Evolutionary conservation across 2,329 filamentous ascomycete genomes (phyloP), one percentile per base, ranked within the genome.

Genomic region (Fusarium heterosporum): DNA sequence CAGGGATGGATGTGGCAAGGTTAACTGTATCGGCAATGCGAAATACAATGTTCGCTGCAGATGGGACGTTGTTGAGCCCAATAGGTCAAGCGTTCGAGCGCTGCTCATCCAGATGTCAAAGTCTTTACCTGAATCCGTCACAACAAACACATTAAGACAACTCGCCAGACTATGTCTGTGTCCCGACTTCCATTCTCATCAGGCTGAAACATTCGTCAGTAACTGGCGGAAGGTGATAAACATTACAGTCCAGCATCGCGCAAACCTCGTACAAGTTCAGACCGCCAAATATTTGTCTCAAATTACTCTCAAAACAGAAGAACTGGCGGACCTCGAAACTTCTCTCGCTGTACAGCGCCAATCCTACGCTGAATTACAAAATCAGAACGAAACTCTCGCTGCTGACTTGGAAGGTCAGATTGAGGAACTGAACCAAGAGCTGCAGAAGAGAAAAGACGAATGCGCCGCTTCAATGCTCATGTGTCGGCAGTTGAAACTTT

Each of bases 121-220:
- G 25, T n/a, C 11, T 10, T 30, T 22, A 17, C 58, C 58, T 0
- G 47, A 60, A 5, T 38, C 30, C 1, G 4, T 42, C 8, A 52
- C 54, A 3, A 9, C 8, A 11, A 16, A 60, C 12, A 53, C 41
- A 8, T 19, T 61, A 8, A 36, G 13, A 3, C 48, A 28, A 3
- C 34, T 61, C 2, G 58, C 58, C 2, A 8, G 7, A 5, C 28
- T 61, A 6, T 61, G 58, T 17, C 46, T 61, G 4, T 61, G 58
- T 17, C 1, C 7, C 3, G 28, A 29, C 1, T 60, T 12, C 1
- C 58, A 61, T 38, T 13, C 25, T 8, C 7, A 25, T 1, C 47
- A 61, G 9, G 54, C 3, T 2, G 25, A 42, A 1, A 9, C 5
- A 6, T 42, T 61, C 16, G 41, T 59, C 3, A 2, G 6, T 2